These are phyloP conservation scores for Entoloma clypeatum DNA, from an alignment of 1,284 basidiomycete species.

Conservation along the genomic window DNA sequence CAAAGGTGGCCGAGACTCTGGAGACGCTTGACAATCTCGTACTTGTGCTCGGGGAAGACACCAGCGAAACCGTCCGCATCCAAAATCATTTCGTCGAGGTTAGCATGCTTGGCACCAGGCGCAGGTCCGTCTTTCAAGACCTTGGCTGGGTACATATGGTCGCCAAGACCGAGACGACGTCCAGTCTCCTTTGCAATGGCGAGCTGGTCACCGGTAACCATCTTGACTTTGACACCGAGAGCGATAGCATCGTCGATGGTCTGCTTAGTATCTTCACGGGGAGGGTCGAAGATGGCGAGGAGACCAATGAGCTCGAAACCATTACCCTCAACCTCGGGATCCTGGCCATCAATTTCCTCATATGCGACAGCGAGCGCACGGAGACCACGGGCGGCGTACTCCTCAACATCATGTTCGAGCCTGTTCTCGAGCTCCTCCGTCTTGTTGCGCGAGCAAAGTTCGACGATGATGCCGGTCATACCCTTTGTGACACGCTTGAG, in stretches of 20 bases:
- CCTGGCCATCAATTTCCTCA: conserved; percentile 86
- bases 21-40: conserved; percentile 83
- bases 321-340: conserved; percentile 82
- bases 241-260: conserved; percentile 96
- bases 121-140: conserved; percentile 89
- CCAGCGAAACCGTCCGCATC: conserved; percentile 91
- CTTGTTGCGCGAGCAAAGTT: conserved; percentile 96
- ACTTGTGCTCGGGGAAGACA: conserved; percentile 97
- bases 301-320: conserved; percentile 98
- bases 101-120: conserved; percentile 74
- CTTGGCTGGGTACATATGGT: conserved; percentile 97
- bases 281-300: conserved; percentile 96
- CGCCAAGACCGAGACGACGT: conserved; percentile 89
- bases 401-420: conserved; percentile 93
- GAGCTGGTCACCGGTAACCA: conserved; percentile 99
- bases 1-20: conserved; percentile 87
- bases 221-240: conserved; percentile 98
- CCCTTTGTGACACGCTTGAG: conserved; percentile 99
- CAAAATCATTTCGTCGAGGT: conserved; percentile 91
- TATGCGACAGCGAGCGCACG: conserved; percentile 96
- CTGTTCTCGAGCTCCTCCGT: conserved; percentile 86
- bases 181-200: conserved; percentile 99
- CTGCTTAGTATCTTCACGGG: conserved; percentile 97
- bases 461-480: conserved; percentile 97
- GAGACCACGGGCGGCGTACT: conserved; percentile 94